Evolutionary conservation across 2,329 filamentous ascomycete genomes (phyloP).

Genomic region (Cordyceps javanica): DNA sequence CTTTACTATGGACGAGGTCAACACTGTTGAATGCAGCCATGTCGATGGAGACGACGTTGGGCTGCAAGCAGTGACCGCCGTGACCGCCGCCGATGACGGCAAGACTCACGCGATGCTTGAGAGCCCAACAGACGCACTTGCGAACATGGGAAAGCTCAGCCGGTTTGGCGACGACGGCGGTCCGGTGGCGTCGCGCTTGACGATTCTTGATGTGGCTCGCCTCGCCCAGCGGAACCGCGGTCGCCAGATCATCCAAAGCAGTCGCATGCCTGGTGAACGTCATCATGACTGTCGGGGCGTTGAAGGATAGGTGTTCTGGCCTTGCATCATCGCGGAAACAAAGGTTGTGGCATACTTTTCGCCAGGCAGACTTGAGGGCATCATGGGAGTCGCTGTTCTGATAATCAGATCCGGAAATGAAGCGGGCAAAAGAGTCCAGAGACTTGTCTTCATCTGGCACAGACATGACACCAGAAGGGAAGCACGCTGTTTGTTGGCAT

Average conservation of each 20-base stretch:
- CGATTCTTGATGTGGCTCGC: conserved; percentile 41
- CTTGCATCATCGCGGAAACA: conserved; percentile 31
- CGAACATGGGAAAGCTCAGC: conserved; percentile 43
- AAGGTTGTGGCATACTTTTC: conserved; percentile 43
- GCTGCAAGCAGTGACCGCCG: conserved; percentile 50
- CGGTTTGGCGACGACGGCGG: conserved; percentile 41
- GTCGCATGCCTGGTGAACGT: conserved; percentile 42
- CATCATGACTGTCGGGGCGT: conserved; percentile 42
- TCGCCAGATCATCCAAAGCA: conserved; percentile 34
- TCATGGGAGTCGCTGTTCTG: conserved; percentile 26
- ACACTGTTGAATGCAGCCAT: conserved; percentile 51
- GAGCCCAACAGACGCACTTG: conserved; percentile 50
- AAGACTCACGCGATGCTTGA: conserved; percentile 37
- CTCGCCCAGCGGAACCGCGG: conserved; percentile 31
- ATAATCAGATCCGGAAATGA: conserved; percentile 41
- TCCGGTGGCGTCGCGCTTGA: conserved; percentile 39
- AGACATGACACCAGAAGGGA: neutral
- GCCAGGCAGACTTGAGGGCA: conserved; percentile 37
- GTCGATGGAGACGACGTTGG: conserved; percentile 49
- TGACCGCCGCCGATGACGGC: conserved; percentile 54
- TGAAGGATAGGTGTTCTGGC: conserved; percentile 39
- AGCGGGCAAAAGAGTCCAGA: conserved; percentile 46
- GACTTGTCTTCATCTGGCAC: conserved; percentile 26
- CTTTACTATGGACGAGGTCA: conserved; percentile 30
- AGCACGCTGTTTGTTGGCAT: neutral